These are phyloP conservation scores for Mortierella sp. DNA, from an alignment of 371 early-diverging fungal genomes.

Conservation along the genomic window DNA sequence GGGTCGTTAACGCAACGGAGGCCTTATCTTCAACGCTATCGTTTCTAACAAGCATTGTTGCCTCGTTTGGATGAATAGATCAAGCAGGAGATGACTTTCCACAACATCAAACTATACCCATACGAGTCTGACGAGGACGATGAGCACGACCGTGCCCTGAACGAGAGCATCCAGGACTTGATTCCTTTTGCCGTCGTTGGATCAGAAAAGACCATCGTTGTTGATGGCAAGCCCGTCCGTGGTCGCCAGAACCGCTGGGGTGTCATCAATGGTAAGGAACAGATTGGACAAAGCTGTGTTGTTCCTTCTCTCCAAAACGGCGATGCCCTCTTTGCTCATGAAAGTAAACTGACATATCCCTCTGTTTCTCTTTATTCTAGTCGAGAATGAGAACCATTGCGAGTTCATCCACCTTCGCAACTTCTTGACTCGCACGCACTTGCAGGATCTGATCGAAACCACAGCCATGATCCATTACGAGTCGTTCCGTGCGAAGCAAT, in stretches of 20 bases:
- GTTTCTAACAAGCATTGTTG: conserved; percentile 7
- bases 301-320: not conserved
- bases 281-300: not conserved
- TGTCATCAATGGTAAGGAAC: conserved; percentile 68
- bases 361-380: conserved; percentile 39
- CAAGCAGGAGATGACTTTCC: conserved; percentile 92
- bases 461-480: conserved; percentile 90
- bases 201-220: conserved; percentile 82
- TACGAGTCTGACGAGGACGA: conserved; percentile 86
- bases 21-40: no score
- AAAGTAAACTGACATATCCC: no score
- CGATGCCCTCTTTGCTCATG: no score
- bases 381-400: conserved; percentile 79
- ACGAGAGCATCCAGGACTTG: conserved; percentile 79
- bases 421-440: conserved; percentile 87
- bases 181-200: conserved; percentile 90
- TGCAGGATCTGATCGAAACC: conserved; percentile 88
- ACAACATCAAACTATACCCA: conserved; percentile 91
- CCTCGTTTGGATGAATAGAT: conserved; percentile 56
- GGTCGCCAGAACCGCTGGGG: conserved; percentile 78
- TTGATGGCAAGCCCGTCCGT: conserved; percentile 82
- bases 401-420: conserved; percentile 86
- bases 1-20: no score
- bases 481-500: conserved; percentile 90
- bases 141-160: conserved; percentile 79